A percentile compares a stretch with the other conserved stretches of the same genome.
phyloP scores from a whole-genome alignment of 352 stramenopile species.

The Poterioochromonas sp. region DNA sequence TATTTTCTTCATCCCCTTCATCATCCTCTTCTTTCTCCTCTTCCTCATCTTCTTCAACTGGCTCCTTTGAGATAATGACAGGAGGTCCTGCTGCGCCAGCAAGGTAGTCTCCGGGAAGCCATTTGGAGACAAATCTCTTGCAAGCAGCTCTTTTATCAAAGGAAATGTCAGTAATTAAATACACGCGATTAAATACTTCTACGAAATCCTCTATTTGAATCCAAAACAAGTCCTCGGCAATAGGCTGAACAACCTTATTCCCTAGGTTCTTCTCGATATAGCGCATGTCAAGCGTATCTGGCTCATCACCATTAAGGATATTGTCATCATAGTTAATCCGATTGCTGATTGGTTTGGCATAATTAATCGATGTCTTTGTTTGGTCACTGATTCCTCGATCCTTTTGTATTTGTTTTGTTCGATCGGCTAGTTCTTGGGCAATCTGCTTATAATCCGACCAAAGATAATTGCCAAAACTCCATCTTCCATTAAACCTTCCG shows the following conservation, averaged over 20 bases:
- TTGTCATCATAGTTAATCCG: no score
- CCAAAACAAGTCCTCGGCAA: constrained; percentile 5
- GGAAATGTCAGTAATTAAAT: neutral
- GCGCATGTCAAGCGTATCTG: neutral
- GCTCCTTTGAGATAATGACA: neutral
- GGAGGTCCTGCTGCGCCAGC: constrained; percentile 11
- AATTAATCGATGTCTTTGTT: neutral
- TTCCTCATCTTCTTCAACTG: neutral
- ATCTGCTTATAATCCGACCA: constrained; percentile 29
- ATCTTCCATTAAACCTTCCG: constrained; percentile 5
- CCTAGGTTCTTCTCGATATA: neutral
- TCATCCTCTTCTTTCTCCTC: neutral
- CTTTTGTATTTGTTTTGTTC: constrained; percentile 16
- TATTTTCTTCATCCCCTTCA: neutral
- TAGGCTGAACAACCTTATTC: constrained; percentile 10
- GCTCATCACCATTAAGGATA: neutral
- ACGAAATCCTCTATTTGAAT: constrained; percentile 36
- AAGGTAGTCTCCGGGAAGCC: constrained; percentile 21
- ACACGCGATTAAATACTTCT: constrained; percentile 28
- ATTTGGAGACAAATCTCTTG: constrained; percentile 19
- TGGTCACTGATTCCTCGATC: constrained; percentile 4
- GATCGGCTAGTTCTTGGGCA: neutral
- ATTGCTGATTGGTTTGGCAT: neutral
- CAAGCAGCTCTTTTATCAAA: neutral
- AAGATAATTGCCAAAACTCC: constrained; percentile 1